Evolutionary conservation across 2,329 filamentous ascomycete species (phyloP).

Genomic region (Colletotrichum simmondsii): DNA sequence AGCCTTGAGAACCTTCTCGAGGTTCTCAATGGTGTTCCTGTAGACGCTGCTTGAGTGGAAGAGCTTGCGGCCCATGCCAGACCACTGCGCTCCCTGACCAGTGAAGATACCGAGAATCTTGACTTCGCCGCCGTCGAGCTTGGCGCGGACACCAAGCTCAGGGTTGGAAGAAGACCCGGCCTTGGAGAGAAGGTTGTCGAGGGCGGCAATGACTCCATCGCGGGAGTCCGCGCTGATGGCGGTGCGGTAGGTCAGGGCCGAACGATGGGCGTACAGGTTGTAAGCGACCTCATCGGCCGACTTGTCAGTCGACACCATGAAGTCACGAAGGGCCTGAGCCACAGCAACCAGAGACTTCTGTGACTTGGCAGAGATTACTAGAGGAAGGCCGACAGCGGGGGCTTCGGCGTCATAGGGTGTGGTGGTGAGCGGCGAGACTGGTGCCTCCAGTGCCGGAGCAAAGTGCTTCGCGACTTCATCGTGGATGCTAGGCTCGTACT

Average conservation of each 20-base stretch:
- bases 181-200: constrained; percentile 25
- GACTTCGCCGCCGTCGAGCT: constrained; percentile 23
- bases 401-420: background rate
- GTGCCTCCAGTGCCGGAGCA: background rate
- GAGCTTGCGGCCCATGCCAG: constrained; percentile 44
- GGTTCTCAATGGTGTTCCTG: constrained; percentile 29
- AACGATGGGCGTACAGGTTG: constrained; percentile 22
- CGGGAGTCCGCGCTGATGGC: constrained; percentile 16
- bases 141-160: constrained; percentile 29
- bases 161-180: constrained; percentile 16
- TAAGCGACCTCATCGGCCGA: constrained; percentile 25
- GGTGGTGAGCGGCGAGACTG: background rate
- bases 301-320: constrained; percentile 3
- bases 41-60: constrained; percentile 27
- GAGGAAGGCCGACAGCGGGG: constrained; percentile 3
- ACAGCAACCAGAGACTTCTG: constrained; percentile 30
- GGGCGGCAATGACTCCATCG: constrained; percentile 3
- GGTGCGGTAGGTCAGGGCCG: constrained; percentile 25
- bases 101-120: constrained; percentile 45
- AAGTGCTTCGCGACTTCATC: constrained; percentile 26
- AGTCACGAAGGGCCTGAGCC: constrained; percentile 14
- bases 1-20: constrained; percentile 30
- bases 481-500: constrained; percentile 28
- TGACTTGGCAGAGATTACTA: constrained; percentile 31
- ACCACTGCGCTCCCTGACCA: constrained; percentile 47